A percentile compares a stretch with the other conserved stretches of the same genome.
Evolutionary conservation across 73 alveolate species (phyloP).

Genomic region (Stentor roeselii): DNA sequence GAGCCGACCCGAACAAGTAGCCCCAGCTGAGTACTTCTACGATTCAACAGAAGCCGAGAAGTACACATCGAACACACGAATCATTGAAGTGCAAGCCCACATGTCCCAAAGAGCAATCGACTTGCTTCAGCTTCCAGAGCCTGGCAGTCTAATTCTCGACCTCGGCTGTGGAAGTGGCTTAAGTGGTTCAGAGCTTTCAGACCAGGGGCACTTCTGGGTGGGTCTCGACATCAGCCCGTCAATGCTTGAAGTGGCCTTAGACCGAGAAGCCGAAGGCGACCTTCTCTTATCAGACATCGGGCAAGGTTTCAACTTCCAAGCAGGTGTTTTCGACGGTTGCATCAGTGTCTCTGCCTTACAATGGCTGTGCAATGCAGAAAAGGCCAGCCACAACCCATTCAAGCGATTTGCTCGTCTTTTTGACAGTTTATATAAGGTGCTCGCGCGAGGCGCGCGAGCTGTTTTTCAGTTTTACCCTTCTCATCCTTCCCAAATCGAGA

Average conservation of each 20-base stretch:
- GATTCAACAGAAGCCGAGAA: slow-evolving; percentile 68
- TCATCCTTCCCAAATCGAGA: slow-evolving; percentile 89
- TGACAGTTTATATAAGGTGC: slow-evolving; percentile 74
- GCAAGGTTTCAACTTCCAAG: slow-evolving; percentile 88
- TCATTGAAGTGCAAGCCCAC: slow-evolving; percentile 86
- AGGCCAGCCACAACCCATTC: slow-evolving; percentile 84
- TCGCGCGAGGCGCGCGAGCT: slow-evolving; percentile 87
- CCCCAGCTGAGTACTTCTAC: slow-evolving; percentile 79
- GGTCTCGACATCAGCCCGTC: slow-evolving; percentile 94
- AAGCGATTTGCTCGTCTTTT: slow-evolving; percentile 82
- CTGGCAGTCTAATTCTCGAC: slow-evolving; percentile 83
- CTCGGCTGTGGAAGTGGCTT: slow-evolving; percentile 97
- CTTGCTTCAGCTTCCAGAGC: slow-evolving; percentile 79
- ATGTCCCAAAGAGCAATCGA: slow-evolving; percentile 90
- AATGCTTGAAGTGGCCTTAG: slow-evolving; percentile 88
- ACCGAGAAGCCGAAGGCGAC: slow-evolving; percentile 85
- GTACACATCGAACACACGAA: slow-evolving; percentile 74
- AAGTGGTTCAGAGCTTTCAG: slow-evolving; percentile 82
- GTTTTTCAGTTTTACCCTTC: slow-evolving; percentile 97
- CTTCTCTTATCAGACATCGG: slow-evolving; percentile 84
- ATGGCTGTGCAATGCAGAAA: slow-evolving; percentile 97
- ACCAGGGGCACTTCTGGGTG: slow-evolving; percentile 91
- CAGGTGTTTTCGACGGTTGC: slow-evolving; percentile 96
- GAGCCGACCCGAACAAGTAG: slow-evolving; percentile 62
- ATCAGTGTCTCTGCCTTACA: slow-evolving; percentile 92